These are phyloP conservation scores for Xylaria sp. DNA, from an alignment of 2,329 filamentous ascomycete genomes.

Conservation along the genomic window DNA sequence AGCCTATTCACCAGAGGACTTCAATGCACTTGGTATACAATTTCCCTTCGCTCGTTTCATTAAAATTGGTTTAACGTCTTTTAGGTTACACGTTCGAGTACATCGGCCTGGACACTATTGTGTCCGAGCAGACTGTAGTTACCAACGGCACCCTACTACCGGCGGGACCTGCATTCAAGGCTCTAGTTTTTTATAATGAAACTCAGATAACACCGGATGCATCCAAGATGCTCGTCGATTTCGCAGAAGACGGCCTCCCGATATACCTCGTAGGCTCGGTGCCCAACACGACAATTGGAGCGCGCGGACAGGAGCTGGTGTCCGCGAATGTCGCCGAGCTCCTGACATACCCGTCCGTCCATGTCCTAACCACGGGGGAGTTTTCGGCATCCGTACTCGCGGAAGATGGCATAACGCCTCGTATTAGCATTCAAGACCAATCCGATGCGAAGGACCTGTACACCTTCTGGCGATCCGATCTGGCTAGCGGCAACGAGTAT, in stretches of 20 bases:
- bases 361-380: background rate
- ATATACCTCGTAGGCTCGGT: background rate
- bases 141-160: background rate
- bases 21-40: background rate
- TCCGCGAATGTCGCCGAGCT: background rate
- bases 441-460: background rate
- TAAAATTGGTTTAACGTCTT: background rate
- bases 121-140: background rate
- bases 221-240: background rate
- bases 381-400: background rate
- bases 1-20: background rate
- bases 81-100: background rate
- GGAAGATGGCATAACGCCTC: background rate
- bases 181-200: background rate
- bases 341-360: background rate
- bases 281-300: background rate
- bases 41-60: background rate
- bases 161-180: background rate
- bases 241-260: background rate
- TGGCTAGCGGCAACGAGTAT: background rate
- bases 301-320: background rate
- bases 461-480: slow-evolving; percentile 1
- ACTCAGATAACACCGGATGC: slow-evolving; percentile 1
- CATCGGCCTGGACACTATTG: background rate
- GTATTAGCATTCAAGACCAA: background rate